phyloP scores from a whole-genome alignment of 208 protist species.

The Leishmania tropica region DNA sequence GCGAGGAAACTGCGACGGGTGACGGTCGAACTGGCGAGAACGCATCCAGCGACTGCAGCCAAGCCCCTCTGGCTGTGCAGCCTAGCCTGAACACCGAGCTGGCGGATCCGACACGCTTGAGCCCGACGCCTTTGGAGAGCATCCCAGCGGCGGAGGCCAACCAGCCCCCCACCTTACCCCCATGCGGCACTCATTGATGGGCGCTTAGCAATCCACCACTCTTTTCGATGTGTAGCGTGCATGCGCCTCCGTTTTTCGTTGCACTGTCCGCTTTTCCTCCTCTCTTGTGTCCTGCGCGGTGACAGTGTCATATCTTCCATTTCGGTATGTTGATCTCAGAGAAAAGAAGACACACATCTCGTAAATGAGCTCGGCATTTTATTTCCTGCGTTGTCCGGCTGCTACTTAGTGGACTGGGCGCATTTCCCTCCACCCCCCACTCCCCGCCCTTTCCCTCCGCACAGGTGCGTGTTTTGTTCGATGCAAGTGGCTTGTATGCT shows the following conservation, averaged over 20 bases:
- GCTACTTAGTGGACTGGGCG: no score
- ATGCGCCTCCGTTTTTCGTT: background rate
- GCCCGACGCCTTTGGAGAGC: constrained; percentile 8
- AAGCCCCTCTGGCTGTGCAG: background rate
- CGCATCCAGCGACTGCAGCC: background rate
- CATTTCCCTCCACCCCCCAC: no score
- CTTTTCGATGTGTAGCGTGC: background rate
- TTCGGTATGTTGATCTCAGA: background rate
- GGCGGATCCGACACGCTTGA: background rate
- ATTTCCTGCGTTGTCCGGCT: background rate
- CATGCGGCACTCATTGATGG: background rate
- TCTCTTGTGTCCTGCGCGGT: background rate
- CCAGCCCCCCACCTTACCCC: background rate
- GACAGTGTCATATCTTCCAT: background rate
- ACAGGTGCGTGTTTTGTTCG: background rate
- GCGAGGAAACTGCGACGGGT: constrained; percentile 2
- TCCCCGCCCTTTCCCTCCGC: no score
- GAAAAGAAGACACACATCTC: background rate
- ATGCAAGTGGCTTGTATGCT: background rate
- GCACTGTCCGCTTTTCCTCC: background rate
- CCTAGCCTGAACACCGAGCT: constrained; percentile 4
- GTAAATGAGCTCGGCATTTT: background rate
- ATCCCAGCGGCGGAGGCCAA: background rate
- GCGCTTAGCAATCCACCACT: background rate
- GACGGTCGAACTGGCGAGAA: background rate